Evolutionary conservation across 108 stramenopile genomes (phyloP), one percentile per base, ranked within the genome.

Genomic region (Nannochloropsis oceanica): DNA sequence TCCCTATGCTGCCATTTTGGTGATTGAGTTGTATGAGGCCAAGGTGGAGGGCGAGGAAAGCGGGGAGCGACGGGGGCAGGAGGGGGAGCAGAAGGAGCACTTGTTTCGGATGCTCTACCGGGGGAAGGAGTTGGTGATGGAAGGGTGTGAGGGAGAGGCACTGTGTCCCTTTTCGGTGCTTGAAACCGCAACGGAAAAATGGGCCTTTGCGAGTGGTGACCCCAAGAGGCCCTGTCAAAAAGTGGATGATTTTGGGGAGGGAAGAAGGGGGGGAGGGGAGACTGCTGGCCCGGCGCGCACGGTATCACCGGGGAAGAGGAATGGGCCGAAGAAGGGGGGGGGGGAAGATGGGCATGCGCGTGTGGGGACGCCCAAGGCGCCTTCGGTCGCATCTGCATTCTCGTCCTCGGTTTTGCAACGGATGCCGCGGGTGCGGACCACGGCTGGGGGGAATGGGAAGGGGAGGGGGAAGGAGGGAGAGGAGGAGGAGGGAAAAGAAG

Each of bases 71-170:
- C 25, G 8, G 24, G 43, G 10, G 18, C 13, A 13, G 1, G 43
- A 25, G 11, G 50, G 79, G 25, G 83, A 11, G 24, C 42, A 25
- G 25, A 42, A 85, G 13, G 22, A 26, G 5, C 14, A 81, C 44
- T 85, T 83, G 26, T 88, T 90, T 84, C 87, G 89, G 20, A 44
- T 90, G 10, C 84, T 90, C 13, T 88, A 88, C 42, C 83, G 88
- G 27, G 86, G 84, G 24, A 80, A 84, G 81, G 82, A 82, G 13
- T 20, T 88, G 85, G 34, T 46, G 59, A 79, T 88, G 34, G 22
- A 84, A 27, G 89, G 87, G 11, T 88, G 89, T 59, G 42, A 24
- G n/a, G 59, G 59, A 10, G 22, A 73, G 59, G 18, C 59, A 18
- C 9, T 73, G 22, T 73, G 59, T n/a, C 59, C 59, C 0, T 73